These are phyloP conservation scores for Podila clonocystis DNA, from an alignment of 192 early-diverging fungal genomes.

Conservation along the genomic window DNA sequence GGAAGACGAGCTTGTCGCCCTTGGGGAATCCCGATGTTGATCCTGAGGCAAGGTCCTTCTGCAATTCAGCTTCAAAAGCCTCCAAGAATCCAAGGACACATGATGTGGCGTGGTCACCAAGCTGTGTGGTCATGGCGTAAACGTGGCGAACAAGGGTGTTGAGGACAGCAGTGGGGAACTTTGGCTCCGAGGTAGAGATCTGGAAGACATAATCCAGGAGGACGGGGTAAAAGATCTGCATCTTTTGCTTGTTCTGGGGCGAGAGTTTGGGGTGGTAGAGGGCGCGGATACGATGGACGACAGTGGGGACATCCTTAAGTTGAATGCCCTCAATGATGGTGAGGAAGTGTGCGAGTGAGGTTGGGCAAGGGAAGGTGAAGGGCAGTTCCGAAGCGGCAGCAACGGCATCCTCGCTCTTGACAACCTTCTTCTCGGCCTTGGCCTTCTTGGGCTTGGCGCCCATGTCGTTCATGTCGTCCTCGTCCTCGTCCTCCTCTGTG, in stretches of 20 bases:
- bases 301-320: constrained; percentile 73
- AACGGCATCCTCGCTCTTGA: constrained; percentile 32
- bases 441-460: constrained; percentile 35
- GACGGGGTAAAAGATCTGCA: constrained; percentile 70
- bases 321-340: constrained; percentile 69
- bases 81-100: constrained; percentile 63
- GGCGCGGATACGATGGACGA: constrained; percentile 85
- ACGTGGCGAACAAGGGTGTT: constrained; percentile 70
- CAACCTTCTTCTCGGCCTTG: constrained; percentile 34
- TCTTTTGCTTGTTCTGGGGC: constrained; percentile 82
- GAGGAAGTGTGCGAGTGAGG: constrained; percentile 74
- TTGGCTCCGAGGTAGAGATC: constrained; percentile 66
- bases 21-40: constrained; percentile 54
- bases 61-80: constrained; percentile 61
- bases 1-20: constrained; percentile 67
- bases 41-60: constrained; percentile 32
- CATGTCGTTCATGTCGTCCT: constrained; percentile 63
- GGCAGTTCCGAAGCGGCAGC: constrained; percentile 68
- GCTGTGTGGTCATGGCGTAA: constrained; percentile 69
- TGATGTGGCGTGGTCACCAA: constrained; percentile 66
- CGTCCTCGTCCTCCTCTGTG: constrained; percentile 31
- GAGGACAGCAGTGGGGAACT: constrained; percentile 57
- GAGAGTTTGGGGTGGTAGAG: constrained; percentile 87
- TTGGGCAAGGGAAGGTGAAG: constrained; percentile 87
- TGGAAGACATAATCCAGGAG: constrained; percentile 78